phyloP scores from a whole-genome alignment of 345 rosid genomes.

The Eucalyptus curtisii region DNA sequence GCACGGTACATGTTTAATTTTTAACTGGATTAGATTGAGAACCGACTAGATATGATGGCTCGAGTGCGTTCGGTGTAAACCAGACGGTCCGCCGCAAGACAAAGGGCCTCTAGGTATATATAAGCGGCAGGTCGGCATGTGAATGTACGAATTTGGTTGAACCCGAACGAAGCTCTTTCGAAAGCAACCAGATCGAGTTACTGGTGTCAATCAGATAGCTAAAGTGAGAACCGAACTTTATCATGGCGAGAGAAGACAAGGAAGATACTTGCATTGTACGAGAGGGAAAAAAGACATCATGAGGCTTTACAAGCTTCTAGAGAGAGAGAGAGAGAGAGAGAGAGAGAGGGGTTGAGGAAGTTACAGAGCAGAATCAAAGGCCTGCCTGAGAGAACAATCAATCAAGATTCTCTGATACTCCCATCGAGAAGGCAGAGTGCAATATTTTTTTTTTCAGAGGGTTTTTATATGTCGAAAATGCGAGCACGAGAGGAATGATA shows the following conservation, averaged over 20 bases:
- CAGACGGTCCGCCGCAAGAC: not conserved
- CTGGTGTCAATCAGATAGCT: not conserved
- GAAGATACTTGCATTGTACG: not conserved
- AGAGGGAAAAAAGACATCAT: not conserved
- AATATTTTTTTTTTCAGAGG: not conserved
- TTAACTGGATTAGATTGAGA: not conserved
- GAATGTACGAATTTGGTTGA: not conserved
- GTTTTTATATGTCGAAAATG: not conserved
- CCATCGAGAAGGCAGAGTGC: not conserved
- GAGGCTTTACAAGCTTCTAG: not conserved
- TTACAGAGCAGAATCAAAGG: not conserved
- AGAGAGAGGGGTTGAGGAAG: not conserved
- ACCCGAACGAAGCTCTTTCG: not conserved
- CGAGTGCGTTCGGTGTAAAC: not conserved
- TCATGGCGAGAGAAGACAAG: not conserved
- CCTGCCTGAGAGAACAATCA: not conserved
- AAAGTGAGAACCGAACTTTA: not conserved
- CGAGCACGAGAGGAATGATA: constrained; percentile 1
- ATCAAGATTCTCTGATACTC: not conserved
- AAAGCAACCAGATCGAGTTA: not conserved
- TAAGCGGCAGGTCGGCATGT: not conserved
- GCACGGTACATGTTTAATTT: not conserved
- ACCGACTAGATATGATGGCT: not conserved
- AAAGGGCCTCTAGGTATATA: not conserved
- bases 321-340: not conserved